Evolutionary conservation across 1,284 basidiomycete genomes (phyloP).

Genomic region (Phlebopus sp.): DNA sequence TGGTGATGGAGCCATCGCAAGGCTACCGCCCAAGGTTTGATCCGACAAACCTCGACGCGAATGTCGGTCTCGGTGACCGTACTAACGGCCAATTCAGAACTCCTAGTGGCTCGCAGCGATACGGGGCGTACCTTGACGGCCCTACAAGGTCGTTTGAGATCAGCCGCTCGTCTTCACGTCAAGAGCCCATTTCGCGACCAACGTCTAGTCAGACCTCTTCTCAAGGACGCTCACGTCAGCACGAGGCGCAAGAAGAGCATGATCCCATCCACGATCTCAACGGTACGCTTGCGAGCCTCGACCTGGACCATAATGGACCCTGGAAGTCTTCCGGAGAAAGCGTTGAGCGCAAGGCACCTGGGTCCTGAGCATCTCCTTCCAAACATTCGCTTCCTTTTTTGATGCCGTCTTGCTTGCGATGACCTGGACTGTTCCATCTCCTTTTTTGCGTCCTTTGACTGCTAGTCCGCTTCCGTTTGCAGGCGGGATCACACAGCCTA

Average conservation of each 20-base stretch:
- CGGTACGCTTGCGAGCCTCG: conserved; percentile 70
- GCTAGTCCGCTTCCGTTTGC: conserved; percentile 16
- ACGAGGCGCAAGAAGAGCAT: conserved; percentile 37
- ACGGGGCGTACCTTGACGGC: conserved; percentile 40
- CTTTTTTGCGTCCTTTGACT: conserved; percentile 17
- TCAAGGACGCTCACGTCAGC: conserved; percentile 20
- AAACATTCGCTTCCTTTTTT: conserved; percentile 11
- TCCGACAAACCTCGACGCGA: conserved; percentile 15
- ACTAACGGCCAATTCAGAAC: conserved; percentile 47
- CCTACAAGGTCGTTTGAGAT: conserved; percentile 32
- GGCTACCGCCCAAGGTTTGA: conserved; percentile 35
- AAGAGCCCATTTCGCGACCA: conserved; percentile 50
- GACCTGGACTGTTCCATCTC: conserved; percentile 11
- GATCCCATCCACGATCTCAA: conserved; percentile 67
- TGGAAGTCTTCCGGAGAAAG: conserved; percentile 22
- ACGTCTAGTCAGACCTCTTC: conserved; percentile 43
- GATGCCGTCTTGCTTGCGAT: conserved; percentile 16
- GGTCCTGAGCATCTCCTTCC: conserved; percentile 16
- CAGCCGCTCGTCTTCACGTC: conserved; percentile 40
- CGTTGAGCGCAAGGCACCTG: conserved; percentile 18
- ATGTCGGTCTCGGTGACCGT: conserved; percentile 16
- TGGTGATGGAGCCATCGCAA: conserved; percentile 35
- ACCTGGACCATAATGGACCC: conserved; percentile 46
- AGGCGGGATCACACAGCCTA: conserved; percentile 29
- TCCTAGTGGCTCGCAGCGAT: conserved; percentile 43